phyloP scores from a whole-genome alignment of 139 green algal genomes.

The Coelastrella sp. region DNA sequence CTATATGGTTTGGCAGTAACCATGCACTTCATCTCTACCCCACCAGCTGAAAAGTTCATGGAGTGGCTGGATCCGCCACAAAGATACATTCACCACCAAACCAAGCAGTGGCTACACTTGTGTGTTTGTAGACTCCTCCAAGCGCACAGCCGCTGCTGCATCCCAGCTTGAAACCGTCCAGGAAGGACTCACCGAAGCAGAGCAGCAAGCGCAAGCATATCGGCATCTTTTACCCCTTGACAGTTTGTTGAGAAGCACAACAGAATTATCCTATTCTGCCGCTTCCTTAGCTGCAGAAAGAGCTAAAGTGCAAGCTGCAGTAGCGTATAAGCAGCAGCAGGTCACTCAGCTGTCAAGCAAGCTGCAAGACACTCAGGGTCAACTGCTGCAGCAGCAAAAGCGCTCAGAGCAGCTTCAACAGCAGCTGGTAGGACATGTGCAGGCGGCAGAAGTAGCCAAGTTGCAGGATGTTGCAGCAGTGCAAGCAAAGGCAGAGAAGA shows the following conservation, averaged over 20 bases:
- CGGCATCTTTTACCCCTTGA: neutral
- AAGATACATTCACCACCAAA: no score
- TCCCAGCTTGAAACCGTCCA: neutral
- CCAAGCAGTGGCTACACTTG: no score
- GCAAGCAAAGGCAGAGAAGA: neutral
- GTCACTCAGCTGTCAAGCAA: neutral
- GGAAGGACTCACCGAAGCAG: neutral
- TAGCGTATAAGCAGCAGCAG: constrained; percentile 11
- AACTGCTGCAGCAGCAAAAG: constrained; percentile 20
- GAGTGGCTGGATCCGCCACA: no score
- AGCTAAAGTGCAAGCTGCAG: neutral
- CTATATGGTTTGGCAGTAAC: no score
- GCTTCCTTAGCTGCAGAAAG: neutral
- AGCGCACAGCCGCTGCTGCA: neutral
- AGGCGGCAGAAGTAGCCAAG: constrained; percentile 1
- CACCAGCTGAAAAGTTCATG: no score
- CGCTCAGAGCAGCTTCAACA: neutral
- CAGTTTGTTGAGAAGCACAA: neutral
- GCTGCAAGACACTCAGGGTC: neutral
- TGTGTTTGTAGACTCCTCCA: neutral
- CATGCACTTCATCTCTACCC: no score
- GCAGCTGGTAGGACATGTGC: neutral
- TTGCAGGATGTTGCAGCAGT: neutral
- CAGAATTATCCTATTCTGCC: neutral
- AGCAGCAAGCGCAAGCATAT: neutral